Percentiles rank a stretch among this genome's conserved stretches.
Conservation (phyloP, 148 eudicot species). For the Arbutus unedo region DNA sequence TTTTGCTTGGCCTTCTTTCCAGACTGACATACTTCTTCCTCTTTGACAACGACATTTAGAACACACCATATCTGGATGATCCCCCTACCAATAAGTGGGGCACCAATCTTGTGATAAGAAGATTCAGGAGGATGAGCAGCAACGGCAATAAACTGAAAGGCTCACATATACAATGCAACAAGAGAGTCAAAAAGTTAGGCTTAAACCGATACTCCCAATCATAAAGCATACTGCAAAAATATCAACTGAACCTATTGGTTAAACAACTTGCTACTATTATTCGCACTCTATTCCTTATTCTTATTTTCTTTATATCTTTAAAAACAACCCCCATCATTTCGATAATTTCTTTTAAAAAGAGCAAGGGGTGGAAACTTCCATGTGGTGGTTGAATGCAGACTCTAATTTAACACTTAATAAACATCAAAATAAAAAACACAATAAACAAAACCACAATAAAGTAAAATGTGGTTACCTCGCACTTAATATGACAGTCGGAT, state of each 20-base stretch:
- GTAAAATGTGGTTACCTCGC: conserved; percentile 49
- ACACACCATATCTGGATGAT: conserved; percentile 87
- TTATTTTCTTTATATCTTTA: too few species aligned
- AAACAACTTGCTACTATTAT: background rate
- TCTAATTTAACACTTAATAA: background rate
- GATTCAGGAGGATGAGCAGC: conserved; percentile 98
- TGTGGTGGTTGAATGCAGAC: conserved; percentile 5
- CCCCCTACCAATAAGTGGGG: conserved; percentile 76
- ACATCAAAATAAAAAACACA: background rate
- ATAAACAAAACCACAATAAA: background rate
- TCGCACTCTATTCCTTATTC: background rate
- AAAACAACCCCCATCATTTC: background rate
- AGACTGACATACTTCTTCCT: conserved; percentile 33
- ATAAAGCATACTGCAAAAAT: background rate
- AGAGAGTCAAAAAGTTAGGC: background rate
- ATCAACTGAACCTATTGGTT: background rate
- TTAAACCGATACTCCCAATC: background rate
- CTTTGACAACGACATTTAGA: conserved; percentile 24
- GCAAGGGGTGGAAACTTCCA: background rate
- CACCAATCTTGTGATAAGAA: conserved; percentile 86
- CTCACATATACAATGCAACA: conserved; percentile 1
- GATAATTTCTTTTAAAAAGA: background rate
- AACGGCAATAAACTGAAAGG: conserved; percentile 73
- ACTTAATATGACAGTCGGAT: conserved; percentile 24
- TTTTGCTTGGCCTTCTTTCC: conserved; percentile 26